Conservation (phyloP, 2,329 filamentous ascomycete genomes). For the Rhynchosporium graminicola region DNA sequence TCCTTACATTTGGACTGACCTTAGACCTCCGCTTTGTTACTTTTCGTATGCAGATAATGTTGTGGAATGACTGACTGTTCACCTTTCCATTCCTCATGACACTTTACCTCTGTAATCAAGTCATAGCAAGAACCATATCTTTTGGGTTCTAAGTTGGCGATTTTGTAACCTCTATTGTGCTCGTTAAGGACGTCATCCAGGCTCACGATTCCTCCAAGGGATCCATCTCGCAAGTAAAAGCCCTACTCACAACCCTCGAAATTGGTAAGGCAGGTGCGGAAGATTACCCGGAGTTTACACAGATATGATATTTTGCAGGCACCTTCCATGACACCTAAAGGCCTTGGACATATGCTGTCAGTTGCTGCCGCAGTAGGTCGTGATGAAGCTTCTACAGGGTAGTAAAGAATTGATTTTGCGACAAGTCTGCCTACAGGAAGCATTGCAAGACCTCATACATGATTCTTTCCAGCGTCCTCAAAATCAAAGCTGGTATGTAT, state of each 20-base stretch:
- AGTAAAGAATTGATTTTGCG: not conserved
- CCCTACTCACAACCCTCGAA: not conserved
- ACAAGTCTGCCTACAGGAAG: not conserved
- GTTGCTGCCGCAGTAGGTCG: not conserved
- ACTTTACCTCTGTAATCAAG: no score
- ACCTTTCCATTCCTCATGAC: no score
- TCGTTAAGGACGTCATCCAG: not conserved
- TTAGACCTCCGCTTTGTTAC: no score
- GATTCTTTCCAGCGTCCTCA: not conserved
- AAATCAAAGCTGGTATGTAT: not conserved
- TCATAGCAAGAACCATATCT: not conserved
- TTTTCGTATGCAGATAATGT: no score
- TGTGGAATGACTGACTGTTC: no score
- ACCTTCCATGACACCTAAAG: not conserved
- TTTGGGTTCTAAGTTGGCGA: conserved; percentile 1
- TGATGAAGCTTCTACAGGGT: no score
- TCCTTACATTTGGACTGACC: no score
- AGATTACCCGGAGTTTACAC: not conserved
- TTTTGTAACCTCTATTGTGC: not conserved
- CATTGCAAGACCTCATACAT: not conserved
- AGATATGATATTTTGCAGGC: not conserved
- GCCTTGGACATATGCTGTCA: not conserved
- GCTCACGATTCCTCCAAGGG: not conserved
- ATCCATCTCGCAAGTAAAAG: not conserved
- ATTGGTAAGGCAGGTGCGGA: not conserved